These are phyloP conservation scores for Bromus sterilis DNA, from an alignment of 176 grass and related monocot genomes.

Conservation along the genomic window DNA sequence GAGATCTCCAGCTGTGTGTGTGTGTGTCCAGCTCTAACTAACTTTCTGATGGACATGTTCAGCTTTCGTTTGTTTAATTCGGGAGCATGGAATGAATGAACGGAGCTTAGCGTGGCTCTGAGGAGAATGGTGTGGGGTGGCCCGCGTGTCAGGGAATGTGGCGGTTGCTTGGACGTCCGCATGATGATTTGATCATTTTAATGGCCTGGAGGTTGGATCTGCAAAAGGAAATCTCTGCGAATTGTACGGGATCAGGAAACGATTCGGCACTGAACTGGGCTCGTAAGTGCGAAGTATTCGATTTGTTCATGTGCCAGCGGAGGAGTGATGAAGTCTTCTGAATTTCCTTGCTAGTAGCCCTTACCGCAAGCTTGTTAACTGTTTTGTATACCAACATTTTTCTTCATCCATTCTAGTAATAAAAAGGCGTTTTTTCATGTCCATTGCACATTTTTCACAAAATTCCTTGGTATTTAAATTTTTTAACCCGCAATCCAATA, in stretches of 20 bases:
- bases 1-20: slow-evolving; percentile 15
- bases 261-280: background rate
- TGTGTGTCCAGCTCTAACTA: background rate
- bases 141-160: background rate
- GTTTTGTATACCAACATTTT: too few relatives aligned
- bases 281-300: background rate
- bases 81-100: background rate
- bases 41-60: background rate
- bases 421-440: too few relatives aligned
- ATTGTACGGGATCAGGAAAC: background rate
- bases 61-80: background rate
- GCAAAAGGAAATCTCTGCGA: too few relatives aligned
- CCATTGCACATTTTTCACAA: too few relatives aligned
- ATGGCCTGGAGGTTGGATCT: background rate
- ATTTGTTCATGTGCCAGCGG: background rate
- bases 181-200: too few relatives aligned
- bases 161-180: background rate
- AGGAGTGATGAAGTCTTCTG: background rate
- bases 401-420: too few relatives aligned
- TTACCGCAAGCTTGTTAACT: too few relatives aligned
- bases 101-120: too few relatives aligned
- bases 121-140: too few relatives aligned
- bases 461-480: too few relatives aligned
- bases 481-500: too few relatives aligned
- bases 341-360: background rate